phyloP scores from a whole-genome alignment of 2,329 filamentous ascomycete genomes.

The Blumeria hordei region DNA sequence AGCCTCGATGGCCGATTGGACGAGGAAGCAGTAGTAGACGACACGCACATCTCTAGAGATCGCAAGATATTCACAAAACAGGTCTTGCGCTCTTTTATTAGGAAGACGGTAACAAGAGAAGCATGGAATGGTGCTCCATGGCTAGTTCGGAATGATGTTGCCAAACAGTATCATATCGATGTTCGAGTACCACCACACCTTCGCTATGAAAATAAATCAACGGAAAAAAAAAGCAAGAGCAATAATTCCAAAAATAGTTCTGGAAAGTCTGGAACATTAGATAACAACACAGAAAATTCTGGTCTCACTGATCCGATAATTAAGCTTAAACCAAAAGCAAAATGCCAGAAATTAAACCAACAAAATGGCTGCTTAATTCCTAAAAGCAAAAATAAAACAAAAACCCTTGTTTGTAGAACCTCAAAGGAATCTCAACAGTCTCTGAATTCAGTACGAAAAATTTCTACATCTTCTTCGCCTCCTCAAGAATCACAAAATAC shows the following conservation, averaged over 20 bases:
- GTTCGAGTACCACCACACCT: slow-evolving; percentile 67
- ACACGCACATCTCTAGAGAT: slow-evolving; percentile 63
- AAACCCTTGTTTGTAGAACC: slow-evolving; percentile 13
- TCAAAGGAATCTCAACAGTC: slow-evolving; percentile 2
- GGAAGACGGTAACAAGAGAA: slow-evolving; percentile 78
- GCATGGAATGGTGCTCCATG: slow-evolving; percentile 92
- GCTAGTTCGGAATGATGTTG: slow-evolving; percentile 74
- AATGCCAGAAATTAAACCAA: slow-evolving; percentile 38
- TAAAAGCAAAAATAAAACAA: slow-evolving; percentile 18
- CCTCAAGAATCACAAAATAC: slow-evolving; percentile 14
- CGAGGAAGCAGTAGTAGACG: slow-evolving; percentile 56
- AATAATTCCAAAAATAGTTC: slow-evolving; percentile 27
- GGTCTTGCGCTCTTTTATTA: slow-evolving; percentile 80
- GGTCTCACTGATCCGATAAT: slow-evolving; percentile 25
- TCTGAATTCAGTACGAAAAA: slow-evolving; percentile 13
- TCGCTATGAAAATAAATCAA: slow-evolving; percentile 54
- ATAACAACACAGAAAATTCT: slow-evolving; percentile 14
- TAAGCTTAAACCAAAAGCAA: slow-evolving; percentile 49
- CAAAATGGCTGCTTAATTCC: slow-evolving; percentile 19
- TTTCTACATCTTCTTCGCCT: slow-evolving; percentile 15
- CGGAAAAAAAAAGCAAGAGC: slow-evolving; percentile 50
- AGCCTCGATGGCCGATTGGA: slow-evolving; percentile 42
- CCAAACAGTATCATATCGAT: slow-evolving; percentile 62
- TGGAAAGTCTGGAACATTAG: slow-evolving; percentile 15
- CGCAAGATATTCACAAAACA: slow-evolving; percentile 86